Evolutionary conservation across 1,284 basidiomycete genomes (phyloP), one percentile per base, ranked within the genome.

Genomic region (Leccinum insigne): DNA sequence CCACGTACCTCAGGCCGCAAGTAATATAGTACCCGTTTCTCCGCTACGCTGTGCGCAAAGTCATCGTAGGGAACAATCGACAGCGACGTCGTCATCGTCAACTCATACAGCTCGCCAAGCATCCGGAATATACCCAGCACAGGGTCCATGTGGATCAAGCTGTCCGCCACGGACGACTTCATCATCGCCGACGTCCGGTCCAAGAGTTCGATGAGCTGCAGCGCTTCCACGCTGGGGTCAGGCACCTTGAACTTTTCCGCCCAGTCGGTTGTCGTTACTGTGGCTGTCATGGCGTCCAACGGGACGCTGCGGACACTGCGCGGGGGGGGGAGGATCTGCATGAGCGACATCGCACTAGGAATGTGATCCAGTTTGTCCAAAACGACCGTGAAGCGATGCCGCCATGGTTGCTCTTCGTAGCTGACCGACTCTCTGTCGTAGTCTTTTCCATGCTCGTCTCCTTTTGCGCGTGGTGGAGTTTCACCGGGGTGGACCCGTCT

Each of bases 181-280:
- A 98, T 91, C 64, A 98, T 91, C 0, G 93, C 92, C 1, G 93
- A 96, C 1, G 93, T 93, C 70, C 96, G 92, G 64, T 96, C 93
- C 0, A 95, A 95, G 26, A 98, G 86, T 75, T 97, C 95, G 64
- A 97, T 88, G 21, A 98, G 83, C 32, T 95, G 90, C 10, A 96
- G 85, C 0, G 92, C 93, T 65, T 93, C 87, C 52, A 95, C 75
- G 29, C 57, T 63, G 11, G 71, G 44, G 0, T 38, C 61, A 23
- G 70, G 67, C 1, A 65, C 32, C 38, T 61, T 73, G 2, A 29
- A 14, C 16, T 58, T 70, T 5, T 71, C 61, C 0, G 23, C 32
- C 7, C 42, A 54, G 2, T 58, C 38, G 2, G 10, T 16, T 18
- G 11, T 57, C 9, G 69, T 68, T 44, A 23, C 6, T 10, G 57